These are phyloP conservation scores for Fragaria iinumae DNA, from an alignment of 306 rosid species.

Conservation along the genomic window DNA sequence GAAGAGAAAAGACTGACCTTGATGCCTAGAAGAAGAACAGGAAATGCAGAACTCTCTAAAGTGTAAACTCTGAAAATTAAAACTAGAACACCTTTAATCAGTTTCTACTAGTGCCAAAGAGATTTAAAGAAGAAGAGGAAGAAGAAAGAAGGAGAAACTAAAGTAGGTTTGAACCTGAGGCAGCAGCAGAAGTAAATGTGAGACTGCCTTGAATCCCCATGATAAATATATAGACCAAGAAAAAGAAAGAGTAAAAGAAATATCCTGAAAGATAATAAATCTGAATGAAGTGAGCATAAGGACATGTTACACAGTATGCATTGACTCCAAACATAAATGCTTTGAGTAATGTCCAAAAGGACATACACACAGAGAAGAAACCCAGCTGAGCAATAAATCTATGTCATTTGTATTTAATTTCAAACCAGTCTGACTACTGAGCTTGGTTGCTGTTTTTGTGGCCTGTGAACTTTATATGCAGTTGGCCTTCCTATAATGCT, in stretches of 20 bases:
- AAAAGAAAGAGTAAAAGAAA: not conserved
- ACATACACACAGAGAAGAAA: not conserved
- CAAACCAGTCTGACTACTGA: not conserved
- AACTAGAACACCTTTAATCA: not conserved
- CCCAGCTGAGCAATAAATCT: not conserved
- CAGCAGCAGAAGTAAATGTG: not conserved
- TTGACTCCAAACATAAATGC: not conserved
- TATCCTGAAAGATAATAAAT: not conserved
- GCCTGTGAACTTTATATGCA: not conserved
- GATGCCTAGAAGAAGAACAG: not conserved
- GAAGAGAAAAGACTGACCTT: not conserved
- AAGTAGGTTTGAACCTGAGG: not conserved
- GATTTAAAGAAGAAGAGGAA: not conserved
- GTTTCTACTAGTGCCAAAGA: not conserved
- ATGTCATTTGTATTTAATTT: not conserved
- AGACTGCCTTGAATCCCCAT: not conserved
- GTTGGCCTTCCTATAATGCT: not conserved
- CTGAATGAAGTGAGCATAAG: not conserved
- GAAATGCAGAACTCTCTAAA: not conserved
- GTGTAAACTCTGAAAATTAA: not conserved
- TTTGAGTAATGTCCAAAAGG: not conserved
- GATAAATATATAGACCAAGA: not conserved
- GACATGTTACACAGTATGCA: not conserved
- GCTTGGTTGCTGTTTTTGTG: not conserved
- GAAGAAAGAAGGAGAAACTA: not conserved